A percentile compares a stretch with the other conserved stretches of the same genome.
phyloP scores from a whole-genome alignment of 176 grass and related monocot genomes.

The Musa schizocarpa region DNA sequence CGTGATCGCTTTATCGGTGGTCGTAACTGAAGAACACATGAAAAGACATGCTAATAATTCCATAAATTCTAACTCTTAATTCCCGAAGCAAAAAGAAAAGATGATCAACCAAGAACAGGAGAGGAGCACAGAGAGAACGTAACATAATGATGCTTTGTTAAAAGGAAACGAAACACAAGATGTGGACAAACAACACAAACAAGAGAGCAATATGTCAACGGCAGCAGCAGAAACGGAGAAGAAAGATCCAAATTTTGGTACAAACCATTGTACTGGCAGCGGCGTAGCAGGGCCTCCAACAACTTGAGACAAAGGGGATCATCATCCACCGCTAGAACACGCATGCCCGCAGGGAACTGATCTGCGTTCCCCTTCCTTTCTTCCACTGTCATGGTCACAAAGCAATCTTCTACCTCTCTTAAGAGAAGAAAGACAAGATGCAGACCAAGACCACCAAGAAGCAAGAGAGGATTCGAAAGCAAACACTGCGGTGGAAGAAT shows the following conservation, averaged over 20 bases:
- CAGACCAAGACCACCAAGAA: too few relatives aligned
- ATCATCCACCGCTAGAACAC: constrained; percentile 17
- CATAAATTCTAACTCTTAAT: neutral
- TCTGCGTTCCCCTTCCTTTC: constrained; percentile 4
- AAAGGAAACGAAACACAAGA: too few relatives aligned
- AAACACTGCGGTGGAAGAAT: neutral
- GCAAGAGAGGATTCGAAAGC: neutral
- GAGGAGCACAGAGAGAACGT: too few relatives aligned
- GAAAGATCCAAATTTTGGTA: neutral
- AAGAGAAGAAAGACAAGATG: neutral
- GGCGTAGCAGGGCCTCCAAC: constrained; percentile 1
- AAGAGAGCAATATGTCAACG: neutral
- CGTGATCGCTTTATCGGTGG: constrained; percentile 15
- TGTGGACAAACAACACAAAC: neutral
- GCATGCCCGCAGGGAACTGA: constrained; percentile 16
- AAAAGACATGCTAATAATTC: neutral
- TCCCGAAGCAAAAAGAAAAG: neutral
- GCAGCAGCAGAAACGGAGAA: neutral
- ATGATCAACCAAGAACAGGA: too few relatives aligned
- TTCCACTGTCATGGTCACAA: neutral
- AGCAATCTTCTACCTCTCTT: neutral
- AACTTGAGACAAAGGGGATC: constrained; percentile 17
- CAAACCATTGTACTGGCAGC: constrained; percentile 3
- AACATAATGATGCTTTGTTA: too few relatives aligned
- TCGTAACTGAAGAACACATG: constrained; percentile 35